Base-by-base conservation (phyloP, 768 basidiomycete genomes). In the Russula earlei region DNA sequence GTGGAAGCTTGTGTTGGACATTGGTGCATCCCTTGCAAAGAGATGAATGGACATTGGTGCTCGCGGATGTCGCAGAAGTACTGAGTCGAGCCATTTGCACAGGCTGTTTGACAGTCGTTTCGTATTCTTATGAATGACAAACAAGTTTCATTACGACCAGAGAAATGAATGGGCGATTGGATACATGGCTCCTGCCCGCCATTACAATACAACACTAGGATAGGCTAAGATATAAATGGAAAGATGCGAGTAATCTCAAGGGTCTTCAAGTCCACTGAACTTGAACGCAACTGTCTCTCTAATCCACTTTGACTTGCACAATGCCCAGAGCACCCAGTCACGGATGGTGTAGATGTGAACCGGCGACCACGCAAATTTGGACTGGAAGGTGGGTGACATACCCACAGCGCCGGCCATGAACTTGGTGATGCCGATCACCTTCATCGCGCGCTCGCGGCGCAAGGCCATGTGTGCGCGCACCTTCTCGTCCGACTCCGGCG, bases 11-110 rank as follows among this genome's bases (percentile, higher is more conserved):
- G 77, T 88, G 4, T 71, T 73, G 5, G 72, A 76, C 19, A 74
- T 88, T 0, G 87, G 87, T 4, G 74, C 77, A 19, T 75, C 75
- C 4, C 65, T 87, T 48, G 77, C 79, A 4, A 64, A 65, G 46
- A 60, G 70, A 54, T 70, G 34, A 55, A 41, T 15, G 19, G n/a
- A 33, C 6, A 17, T 34, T 17, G 19, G 11, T 19, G 33, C 37
- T 22, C 10, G 12, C 14, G 25, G 24, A 20, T 1, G 36, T 29
- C 15, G 15, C 6, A n/a, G 1, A 27, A 38, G 17, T 44, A 15
- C 7, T 27, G 6, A 9, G 24, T 19, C 25, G 6, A 25, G 20
- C 20, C 22, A 31, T n/a, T 27, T 29, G 27, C 29, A 40, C 7
- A 42, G 6, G 17, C n/a, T 50, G 1, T 51, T 42, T 1, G 29